Evolutionary conservation across 1,139 yeast genomes (phyloP), one percentile per base, ranked within the genome.

Genomic region (Suhomyces chickasaworum): DNA sequence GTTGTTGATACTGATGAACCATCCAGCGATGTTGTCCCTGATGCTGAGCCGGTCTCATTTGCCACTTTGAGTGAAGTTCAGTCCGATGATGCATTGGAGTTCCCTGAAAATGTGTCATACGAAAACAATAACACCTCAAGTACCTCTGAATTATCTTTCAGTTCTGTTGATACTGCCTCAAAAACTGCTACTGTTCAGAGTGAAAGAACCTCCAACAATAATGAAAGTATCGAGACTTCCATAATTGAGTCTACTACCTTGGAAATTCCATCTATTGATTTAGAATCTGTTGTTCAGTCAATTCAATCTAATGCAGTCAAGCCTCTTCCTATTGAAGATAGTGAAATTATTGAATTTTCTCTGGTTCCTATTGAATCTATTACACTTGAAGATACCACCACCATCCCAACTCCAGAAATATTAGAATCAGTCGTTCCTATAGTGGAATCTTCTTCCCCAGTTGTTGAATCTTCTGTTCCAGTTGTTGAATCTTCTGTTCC

Each of bases 1-100:
- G 39, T 45, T 18, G 44, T 16, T 10, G 35, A 34, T 21, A 13
- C 10, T 31, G 22, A n/a, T 2, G 35, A 23, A 18, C 33, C 23
- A 3, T 30, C 29, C 6, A 25, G 29, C n/a, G 12, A 13, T 18
- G 18, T 3, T 13, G 16, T 21, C 2, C 6, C 20, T 15, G 36
- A 15, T 30, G 22, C 35, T 27, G 33, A 39, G 21, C 22, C 29
- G 2, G 41, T 16, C 16, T 15, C 35, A 4, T 22, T 31, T 13
- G 32, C 32, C 16, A 13, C 5, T 7, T 13, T 29, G 16, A 13
- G 32, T 15, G 32, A 29, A 2, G 10, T 5, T 5, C 3, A 7
- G 5, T 4, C 16, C 17, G 32, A 29, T 2, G 32, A 15, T 15
- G 3, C 32, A 9, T 13, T 15, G 8, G 17, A 13, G 4, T 13